phyloP scores from a whole-genome alignment of 1,284 basidiomycete species.

The Austroboletus novae-zelandiae region DNA sequence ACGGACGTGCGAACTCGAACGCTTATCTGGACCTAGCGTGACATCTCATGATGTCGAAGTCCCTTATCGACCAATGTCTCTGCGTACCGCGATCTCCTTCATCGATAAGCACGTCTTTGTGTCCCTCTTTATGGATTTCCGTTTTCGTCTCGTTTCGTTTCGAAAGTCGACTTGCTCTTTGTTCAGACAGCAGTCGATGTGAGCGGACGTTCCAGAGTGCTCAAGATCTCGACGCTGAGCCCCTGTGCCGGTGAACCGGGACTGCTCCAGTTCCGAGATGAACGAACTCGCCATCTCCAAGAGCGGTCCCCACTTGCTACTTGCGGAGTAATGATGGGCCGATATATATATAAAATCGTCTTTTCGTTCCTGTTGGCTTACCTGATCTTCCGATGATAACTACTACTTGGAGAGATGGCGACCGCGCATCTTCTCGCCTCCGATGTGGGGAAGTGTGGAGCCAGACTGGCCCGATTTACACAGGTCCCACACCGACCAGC shows the following conservation, averaged over 20 bases:
- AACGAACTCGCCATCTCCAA: too few species aligned
- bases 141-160: not conserved
- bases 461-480: not conserved
- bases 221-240: not conserved
- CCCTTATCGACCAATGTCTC: not conserved
- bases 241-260: constrained; percentile 4
- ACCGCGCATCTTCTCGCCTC: not conserved
- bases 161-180: not conserved
- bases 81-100: not conserved
- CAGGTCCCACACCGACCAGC: too few species aligned
- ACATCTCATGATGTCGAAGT: constrained; percentile 22
- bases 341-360: too few species aligned
- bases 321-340: too few species aligned
- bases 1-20: not conserved
- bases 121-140: not conserved
- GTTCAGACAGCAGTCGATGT: not conserved
- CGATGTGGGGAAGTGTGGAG: constrained; percentile 6
- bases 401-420: not conserved
- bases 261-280: not conserved
- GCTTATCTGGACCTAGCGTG: constrained; percentile 7
- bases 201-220: too few species aligned
- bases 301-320: too few species aligned
- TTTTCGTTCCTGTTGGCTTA: too few species aligned
- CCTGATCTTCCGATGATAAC: constrained; percentile 5
- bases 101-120: constrained; percentile 18